phyloP scores from a whole-genome alignment of 2,329 filamentous ascomycete genomes.

The Claviceps sp. region DNA sequence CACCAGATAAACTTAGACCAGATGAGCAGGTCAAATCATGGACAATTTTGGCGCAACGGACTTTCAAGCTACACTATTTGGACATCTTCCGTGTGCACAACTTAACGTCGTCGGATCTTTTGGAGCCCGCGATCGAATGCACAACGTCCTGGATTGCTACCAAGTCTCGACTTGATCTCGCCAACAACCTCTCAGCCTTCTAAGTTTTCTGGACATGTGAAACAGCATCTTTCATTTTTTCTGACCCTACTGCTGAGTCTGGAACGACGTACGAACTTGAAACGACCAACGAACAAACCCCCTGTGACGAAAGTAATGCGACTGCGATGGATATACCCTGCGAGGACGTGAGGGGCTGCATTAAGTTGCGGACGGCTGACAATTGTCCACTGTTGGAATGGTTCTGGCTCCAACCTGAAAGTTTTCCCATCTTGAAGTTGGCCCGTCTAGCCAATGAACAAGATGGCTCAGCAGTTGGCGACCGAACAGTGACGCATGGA shows the following conservation, averaged over 20 bases:
- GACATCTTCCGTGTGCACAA: neutral
- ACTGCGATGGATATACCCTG: slow-evolving; percentile 30
- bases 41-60: neutral
- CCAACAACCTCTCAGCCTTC: neutral
- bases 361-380: slow-evolving; percentile 16
- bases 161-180: neutral
- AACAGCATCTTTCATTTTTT: slow-evolving; percentile 14
- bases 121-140: neutral
- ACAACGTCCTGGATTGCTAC: neutral
- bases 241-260: slow-evolving; percentile 19
- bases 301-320: slow-evolving; percentile 23
- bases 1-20: neutral
- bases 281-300: slow-evolving; percentile 16
- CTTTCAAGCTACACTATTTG: neutral
- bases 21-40: neutral
- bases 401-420: neutral
- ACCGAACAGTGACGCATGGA: slow-evolving; percentile 2
- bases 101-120: neutral
- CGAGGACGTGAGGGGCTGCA: slow-evolving; percentile 23
- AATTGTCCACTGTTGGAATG: neutral
- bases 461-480: slow-evolving; percentile 5
- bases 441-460: neutral
- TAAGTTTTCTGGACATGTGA: slow-evolving; percentile 5
- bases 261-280: slow-evolving; percentile 16
- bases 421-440: neutral